Conservation (phyloP, 805 yeast species). For the Candida arabinofermentans region DNA sequence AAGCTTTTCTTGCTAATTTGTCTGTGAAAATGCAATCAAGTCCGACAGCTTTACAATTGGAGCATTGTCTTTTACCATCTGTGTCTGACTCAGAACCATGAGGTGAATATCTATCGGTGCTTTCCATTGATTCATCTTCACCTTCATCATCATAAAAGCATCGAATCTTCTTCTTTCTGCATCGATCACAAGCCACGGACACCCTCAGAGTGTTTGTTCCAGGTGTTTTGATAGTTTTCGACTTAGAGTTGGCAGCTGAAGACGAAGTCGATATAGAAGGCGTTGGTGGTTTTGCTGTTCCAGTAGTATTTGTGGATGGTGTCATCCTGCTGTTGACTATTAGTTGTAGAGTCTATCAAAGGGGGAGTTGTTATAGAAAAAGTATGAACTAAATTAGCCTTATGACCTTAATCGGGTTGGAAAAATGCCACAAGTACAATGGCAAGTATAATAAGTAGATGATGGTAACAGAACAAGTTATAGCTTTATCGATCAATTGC, state of each 20-base stretch:
- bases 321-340: too few relatives aligned
- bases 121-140: neutral
- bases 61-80: slow-evolving; percentile 71
- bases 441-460: too few relatives aligned
- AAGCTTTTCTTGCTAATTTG: slow-evolving; percentile 77
- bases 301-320: neutral
- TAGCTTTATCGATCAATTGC: too few relatives aligned
- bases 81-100: slow-evolving; percentile 8
- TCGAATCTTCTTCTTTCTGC: slow-evolving; percentile 73
- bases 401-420: too few relatives aligned
- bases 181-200: slow-evolving; percentile 90
- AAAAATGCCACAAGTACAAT: too few relatives aligned
- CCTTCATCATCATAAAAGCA: slow-evolving; percentile 41
- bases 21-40: slow-evolving; percentile 87
- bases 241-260: slow-evolving; percentile 13
- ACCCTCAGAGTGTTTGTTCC: slow-evolving; percentile 65
- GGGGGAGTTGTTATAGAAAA: too few relatives aligned
- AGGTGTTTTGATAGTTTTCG: slow-evolving; percentile 61
- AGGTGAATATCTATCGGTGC: neutral
- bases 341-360: too few relatives aligned
- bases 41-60: slow-evolving; percentile 81
- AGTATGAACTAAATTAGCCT: too few relatives aligned
- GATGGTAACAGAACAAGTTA: too few relatives aligned
- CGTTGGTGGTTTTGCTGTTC: neutral
- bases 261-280: slow-evolving; percentile 1